phyloP scores from a whole-genome alignment of 768 basidiomycete species.

The Dioszegia aurantiaca region DNA sequence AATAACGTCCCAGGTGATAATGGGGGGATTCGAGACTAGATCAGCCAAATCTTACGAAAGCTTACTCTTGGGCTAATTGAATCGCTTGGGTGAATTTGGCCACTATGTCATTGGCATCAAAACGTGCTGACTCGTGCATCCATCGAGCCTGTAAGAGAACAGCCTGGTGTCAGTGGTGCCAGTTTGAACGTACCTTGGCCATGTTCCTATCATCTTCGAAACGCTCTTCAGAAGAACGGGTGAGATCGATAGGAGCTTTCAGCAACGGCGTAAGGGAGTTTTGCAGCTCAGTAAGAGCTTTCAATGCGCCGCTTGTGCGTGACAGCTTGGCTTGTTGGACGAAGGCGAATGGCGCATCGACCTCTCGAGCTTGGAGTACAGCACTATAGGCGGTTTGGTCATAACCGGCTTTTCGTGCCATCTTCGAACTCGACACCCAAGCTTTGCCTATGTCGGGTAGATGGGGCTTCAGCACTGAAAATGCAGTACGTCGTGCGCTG shows the following conservation, averaged over 20 bases:
- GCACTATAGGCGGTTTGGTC: constrained; percentile 97
- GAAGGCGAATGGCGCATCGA: constrained; percentile 70
- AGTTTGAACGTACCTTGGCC: constrained; percentile 63
- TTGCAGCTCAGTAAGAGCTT: constrained; percentile 84
- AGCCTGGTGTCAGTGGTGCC: constrained; percentile 54
- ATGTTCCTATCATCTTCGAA: constrained; percentile 34
- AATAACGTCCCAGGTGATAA: constrained; percentile 83
- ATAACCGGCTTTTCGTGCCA: constrained; percentile 91
- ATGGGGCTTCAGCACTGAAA: constrained; percentile 53
- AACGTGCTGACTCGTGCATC: constrained; percentile 87
- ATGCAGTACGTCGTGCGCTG: constrained; percentile 82
- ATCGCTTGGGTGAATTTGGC: constrained; percentile 55
- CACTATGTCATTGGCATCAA: constrained; percentile 64
- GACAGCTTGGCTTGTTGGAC: constrained; percentile 86
- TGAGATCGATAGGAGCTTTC: constrained; percentile 16
- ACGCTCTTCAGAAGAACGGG: constrained; percentile 3
- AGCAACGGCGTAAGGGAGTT: constrained; percentile 56
- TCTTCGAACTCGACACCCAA: constrained; percentile 92
- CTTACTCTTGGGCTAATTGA: constrained; percentile 51
- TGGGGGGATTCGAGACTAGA: constrained; percentile 65
- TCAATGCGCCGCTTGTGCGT: constrained; percentile 70
- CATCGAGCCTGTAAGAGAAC: constrained; percentile 79
- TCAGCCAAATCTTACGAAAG: constrained; percentile 13
- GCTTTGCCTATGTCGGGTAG: constrained; percentile 67
- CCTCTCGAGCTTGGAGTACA: constrained; percentile 79